Evolutionary conservation across 352 stramenopile genomes (phyloP), one percentile per base, ranked within the genome.

Genomic region (Phytophthora nicotianae): DNA sequence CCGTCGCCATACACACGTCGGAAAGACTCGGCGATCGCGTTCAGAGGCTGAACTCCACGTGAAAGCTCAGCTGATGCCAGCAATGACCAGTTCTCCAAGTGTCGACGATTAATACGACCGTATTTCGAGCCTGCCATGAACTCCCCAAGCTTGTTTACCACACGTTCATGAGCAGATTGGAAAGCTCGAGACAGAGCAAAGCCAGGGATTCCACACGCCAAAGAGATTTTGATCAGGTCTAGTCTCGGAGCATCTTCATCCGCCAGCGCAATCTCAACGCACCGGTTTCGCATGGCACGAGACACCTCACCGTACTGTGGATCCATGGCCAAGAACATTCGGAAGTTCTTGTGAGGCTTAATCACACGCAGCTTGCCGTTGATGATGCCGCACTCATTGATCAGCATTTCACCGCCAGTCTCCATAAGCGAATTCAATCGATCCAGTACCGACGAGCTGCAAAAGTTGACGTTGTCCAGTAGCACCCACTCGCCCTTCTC

Each of bases 391-490:
- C 97, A 99, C 79, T 99, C 98, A 40, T 98, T 99, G 26, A 99
- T 92, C 8, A 99, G 68, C 35, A 99, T 83, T 56, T 98, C 88
- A 35, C 98, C 98, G 21, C 90, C 92, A 42, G 93, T 97, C 80
- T 99, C 98, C 74, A 99, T 96, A 0, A 99, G 79, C 10, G 97
- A 94, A 75, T 99, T 99, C 21, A 99, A 84, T 32, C 98, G 90
- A 87, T 99, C 98, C 20, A 99, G 81, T 16, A 99, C 98, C 27
- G 97, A 99, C 1, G 98, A 97, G 65, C 95, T 97, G 78, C 97
- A 99, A 55, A 99, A 98, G 74, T 99, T 99, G 16, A 98, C 97
- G 68, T 99, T 99, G 71, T 99, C 97, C 13, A 99, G 77, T 40
- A 99, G 71, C 6, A 99, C 76, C 98, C 98, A 99, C 45, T 99